These are phyloP conservation scores for Millerozyma acaciae DNA, from an alignment of 805 yeast genomes.

Conservation along the genomic window DNA sequence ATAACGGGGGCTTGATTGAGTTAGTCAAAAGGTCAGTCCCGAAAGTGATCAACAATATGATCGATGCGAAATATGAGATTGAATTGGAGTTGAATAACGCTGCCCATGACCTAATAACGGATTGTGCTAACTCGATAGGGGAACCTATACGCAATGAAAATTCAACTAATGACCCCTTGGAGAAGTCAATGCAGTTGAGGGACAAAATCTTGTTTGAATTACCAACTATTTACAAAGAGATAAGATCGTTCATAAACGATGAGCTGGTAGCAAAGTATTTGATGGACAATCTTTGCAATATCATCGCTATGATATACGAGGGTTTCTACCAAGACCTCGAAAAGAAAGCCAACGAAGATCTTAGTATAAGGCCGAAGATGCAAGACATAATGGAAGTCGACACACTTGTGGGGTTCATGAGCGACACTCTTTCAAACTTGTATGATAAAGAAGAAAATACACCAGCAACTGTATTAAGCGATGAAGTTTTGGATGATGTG, in stretches of 20 bases:
- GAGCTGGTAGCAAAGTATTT: slow-evolving; percentile 33
- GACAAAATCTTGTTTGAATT: slow-evolving; percentile 49
- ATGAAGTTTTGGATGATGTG: slow-evolving; percentile 21
- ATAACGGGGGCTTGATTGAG: slow-evolving; percentile 37
- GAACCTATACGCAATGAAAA: slow-evolving; percentile 36
- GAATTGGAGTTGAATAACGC: slow-evolving; percentile 67
- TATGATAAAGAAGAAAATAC: slow-evolving; percentile 17
- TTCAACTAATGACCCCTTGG: slow-evolving; percentile 21
- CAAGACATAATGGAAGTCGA: slow-evolving; percentile 61
- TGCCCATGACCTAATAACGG: slow-evolving; percentile 65
- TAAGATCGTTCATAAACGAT: slow-evolving; percentile 56
- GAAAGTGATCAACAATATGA: slow-evolving; percentile 72
- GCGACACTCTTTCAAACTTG: slow-evolving; percentile 26
- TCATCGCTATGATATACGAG: slow-evolving; percentile 55
- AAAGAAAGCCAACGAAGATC: slow-evolving; percentile 19
- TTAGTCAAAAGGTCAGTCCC: slow-evolving; percentile 71
- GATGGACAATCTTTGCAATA: slow-evolving; percentile 38
- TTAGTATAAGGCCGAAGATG: slow-evolving; percentile 14
- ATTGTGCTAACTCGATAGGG: slow-evolving; percentile 41
- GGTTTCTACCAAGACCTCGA: slow-evolving; percentile 40
- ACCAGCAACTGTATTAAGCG: slow-evolving; percentile 16
- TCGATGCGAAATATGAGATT: slow-evolving; percentile 71
- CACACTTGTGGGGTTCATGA: slow-evolving; percentile 49
- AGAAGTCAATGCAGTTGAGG: slow-evolving; percentile 40
- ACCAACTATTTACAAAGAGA: slow-evolving; percentile 52